Conservation (phyloP, 306 rosid species). For the Dalbergia oliveri region DNA sequence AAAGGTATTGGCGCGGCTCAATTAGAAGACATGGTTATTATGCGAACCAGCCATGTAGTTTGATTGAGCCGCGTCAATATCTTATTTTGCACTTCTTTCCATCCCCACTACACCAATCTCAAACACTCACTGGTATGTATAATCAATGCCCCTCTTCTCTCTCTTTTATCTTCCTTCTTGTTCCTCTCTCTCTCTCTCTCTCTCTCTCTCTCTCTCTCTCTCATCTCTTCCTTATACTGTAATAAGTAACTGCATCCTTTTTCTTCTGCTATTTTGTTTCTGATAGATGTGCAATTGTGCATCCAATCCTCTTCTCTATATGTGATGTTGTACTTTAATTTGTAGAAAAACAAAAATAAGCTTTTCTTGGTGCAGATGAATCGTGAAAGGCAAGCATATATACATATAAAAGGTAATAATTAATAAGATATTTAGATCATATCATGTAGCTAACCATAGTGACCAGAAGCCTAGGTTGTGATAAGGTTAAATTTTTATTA, state of each 20-base stretch:
- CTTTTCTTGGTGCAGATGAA: neutral
- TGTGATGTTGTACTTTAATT: neutral
- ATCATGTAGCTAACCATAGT: neutral
- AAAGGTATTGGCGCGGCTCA: conserved; percentile 85
- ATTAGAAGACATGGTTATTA: conserved; percentile 65
- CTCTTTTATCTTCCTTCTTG: neutral
- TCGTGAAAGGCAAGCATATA: neutral
- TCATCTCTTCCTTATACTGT: neutral
- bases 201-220: neutral
- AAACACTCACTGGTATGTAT: conserved; percentile 35
- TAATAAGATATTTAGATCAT: neutral
- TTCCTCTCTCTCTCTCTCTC: no score
- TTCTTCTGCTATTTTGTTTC: neutral
- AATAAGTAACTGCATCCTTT: neutral
- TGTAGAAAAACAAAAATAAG: neutral
- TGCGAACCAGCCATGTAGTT: conserved; percentile 56
- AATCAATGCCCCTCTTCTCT: neutral
- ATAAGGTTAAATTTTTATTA: no score
- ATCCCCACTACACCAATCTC: conserved; percentile 27
- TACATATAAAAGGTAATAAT: neutral
- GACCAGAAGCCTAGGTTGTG: neutral
- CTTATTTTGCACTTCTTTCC: conserved; percentile 60
- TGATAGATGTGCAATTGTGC: neutral
- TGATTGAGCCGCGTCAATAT: conserved; percentile 99
- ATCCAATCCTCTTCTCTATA: neutral